These are phyloP conservation scores for Petrea volubilis DNA, from an alignment of 257 asterid species.

Conservation along the genomic window DNA sequence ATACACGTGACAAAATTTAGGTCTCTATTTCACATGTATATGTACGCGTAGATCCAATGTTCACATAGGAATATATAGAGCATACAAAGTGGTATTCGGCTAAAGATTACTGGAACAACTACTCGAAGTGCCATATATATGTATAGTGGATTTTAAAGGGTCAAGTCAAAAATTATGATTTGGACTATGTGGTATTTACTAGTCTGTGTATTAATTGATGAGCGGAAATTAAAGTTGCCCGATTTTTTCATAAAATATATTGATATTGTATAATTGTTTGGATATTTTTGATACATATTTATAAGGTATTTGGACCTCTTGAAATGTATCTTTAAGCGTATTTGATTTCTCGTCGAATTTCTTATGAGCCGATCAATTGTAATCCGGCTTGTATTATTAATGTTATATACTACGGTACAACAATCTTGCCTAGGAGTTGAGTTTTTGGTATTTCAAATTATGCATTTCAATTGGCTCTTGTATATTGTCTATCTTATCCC, in stretches of 20 bases:
- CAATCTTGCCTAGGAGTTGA: too few relatives aligned
- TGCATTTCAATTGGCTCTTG: too few relatives aligned
- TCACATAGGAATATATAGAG: neutral
- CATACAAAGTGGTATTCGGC: neutral
- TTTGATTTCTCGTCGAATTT: too few relatives aligned
- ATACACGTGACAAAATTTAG: neutral
- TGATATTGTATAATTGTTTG: too few relatives aligned
- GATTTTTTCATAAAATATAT: neutral
- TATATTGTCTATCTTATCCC: too few relatives aligned
- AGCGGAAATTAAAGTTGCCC: neutral
- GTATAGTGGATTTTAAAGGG: slow-evolving; percentile 10
- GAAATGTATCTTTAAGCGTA: too few relatives aligned
- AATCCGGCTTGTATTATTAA: too few relatives aligned
- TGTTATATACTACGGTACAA: too few relatives aligned
- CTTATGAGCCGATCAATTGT: too few relatives aligned
- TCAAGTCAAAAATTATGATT: neutral
- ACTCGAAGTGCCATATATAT: neutral
- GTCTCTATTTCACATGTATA: neutral
- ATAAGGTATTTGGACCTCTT: too few relatives aligned
- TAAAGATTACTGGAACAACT: neutral
- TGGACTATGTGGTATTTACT: neutral
- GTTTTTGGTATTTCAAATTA: too few relatives aligned
- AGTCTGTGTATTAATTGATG: neutral
- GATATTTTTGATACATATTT: too few relatives aligned
- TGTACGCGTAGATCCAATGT: neutral